Evolutionary conservation across 1,284 basidiomycete species (phyloP).

Genomic region (Pisolithus thermaeus): DNA sequence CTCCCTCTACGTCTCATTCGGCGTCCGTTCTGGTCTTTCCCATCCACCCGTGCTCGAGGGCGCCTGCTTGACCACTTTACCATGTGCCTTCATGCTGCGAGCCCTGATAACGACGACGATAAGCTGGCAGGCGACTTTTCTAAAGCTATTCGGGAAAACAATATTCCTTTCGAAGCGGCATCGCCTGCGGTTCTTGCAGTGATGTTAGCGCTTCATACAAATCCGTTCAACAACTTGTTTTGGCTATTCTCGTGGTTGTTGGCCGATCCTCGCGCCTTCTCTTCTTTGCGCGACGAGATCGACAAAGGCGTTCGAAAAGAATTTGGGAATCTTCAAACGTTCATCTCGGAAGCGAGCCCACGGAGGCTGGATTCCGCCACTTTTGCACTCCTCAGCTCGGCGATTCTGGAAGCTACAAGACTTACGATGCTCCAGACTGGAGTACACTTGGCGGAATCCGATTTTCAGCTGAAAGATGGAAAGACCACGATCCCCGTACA

Average conservation of each 20-base stretch:
- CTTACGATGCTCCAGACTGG: slow-evolving; percentile 14
- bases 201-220: slow-evolving; percentile 21
- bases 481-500: slow-evolving; percentile 10
- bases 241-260: slow-evolving; percentile 20
- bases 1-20: no score
- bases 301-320: slow-evolving; percentile 11
- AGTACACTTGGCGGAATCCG: slow-evolving; percentile 11
- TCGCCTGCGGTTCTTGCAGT: slow-evolving; percentile 18
- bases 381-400: slow-evolving; percentile 19
- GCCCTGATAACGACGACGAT: slow-evolving; percentile 3
- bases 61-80: slow-evolving; percentile 10
- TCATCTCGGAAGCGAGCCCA: slow-evolving; percentile 10
- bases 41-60: slow-evolving; percentile 13
- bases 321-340: slow-evolving; percentile 10
- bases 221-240: slow-evolving; percentile 15
- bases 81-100: slow-evolving; percentile 12
- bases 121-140: slow-evolving; percentile 11
- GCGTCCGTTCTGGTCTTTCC: no score
- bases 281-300: slow-evolving; percentile 17
- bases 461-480: slow-evolving; percentile 14
- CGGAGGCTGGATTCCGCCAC: slow-evolving; percentile 13
- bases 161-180: slow-evolving; percentile 13
- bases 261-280: slow-evolving; percentile 7
- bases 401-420: slow-evolving; percentile 25
- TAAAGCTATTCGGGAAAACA: slow-evolving; percentile 15